Evolutionary conservation across 2,329 filamentous ascomycete species (phyloP), one percentile per base, ranked within the genome.

Genomic region (Microdochium paspali): DNA sequence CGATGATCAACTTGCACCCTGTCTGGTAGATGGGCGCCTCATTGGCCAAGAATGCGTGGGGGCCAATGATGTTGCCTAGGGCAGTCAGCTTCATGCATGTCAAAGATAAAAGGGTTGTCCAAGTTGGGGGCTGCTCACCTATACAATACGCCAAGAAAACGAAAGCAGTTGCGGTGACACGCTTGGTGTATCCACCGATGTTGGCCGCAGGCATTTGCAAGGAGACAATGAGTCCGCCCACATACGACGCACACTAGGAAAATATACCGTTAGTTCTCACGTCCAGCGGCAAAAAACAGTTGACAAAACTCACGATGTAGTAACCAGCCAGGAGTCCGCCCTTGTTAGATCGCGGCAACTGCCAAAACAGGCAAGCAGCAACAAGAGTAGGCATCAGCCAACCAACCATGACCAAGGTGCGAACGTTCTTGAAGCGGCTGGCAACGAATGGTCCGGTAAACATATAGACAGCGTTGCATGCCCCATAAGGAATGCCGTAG

Each of bases 191-290:
- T n/a, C 62, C 61, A 4, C 57, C 65, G 1, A 67, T 52, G 20
- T 66, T 67, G 6, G 61, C 61, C 4, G 66, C 63, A 2, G 66
- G 66, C 48, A 69, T 57, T 42, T 68, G 71, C 2, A 73, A 58
- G 2, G 68, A 67, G 12, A 73, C 58, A 0, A 72, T 68, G 10
- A 74, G 56, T n/a, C 66, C 66, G 6, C 66, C 67, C 3, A 74
- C 71, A 44, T 66, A 73, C 0, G 66, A 62, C 0, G 67, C 57
- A 24, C 61, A 47, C 51, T 52, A 21, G 7, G 12, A 9, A 6
- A 7, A 2, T 9, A 45, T 23, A 43, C 15, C 4, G 15, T 13
- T 44, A 2, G 15, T 3, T 21, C 2, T n/a, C 23, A n/a, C n/a
- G n/a, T n/a, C n/a, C n/a, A n/a, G n/a, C n/a, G n/a, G n/a, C n/a